These are phyloP conservation scores for Leccinum ochraceum DNA, from an alignment of 768 basidiomycete genomes.

Conservation along the genomic window DNA sequence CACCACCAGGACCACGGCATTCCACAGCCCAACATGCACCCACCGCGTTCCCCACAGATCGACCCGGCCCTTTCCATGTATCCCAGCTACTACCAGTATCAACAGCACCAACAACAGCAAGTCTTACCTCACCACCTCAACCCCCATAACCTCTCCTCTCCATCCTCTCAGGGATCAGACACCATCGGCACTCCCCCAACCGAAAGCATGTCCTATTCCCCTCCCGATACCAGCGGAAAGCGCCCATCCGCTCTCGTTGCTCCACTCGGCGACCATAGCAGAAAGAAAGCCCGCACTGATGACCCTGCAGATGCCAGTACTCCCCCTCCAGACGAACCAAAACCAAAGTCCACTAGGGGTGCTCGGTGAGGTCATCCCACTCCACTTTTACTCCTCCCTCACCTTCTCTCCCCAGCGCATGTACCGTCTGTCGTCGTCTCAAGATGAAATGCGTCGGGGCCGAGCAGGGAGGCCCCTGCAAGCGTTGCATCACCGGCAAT, in stretches of 20 bases:
- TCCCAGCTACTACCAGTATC: conserved; percentile 60
- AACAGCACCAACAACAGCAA: conserved; percentile 46
- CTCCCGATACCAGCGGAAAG: conserved; percentile 62
- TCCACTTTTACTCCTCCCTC: conserved; percentile 3
- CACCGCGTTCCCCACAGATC: conserved; percentile 62
- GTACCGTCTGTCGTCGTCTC: conserved; percentile 86
- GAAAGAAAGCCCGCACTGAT: conserved; percentile 66
- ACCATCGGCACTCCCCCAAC: conserved; percentile 72
- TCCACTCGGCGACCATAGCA: conserved; percentile 37
- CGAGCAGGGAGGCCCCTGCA: conserved; percentile 89
- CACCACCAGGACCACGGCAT: conserved; percentile 46
- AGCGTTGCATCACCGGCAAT: conserved; percentile 73
- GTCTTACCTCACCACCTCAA: conserved; percentile 56
- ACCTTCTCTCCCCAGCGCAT: conserved; percentile 57
- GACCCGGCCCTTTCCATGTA: conserved; percentile 74
- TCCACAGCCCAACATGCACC: conserved; percentile 40
- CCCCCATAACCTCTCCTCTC: conserved; percentile 66
- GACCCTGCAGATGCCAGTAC: conserved; percentile 50
- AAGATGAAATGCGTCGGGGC: conserved; percentile 95
- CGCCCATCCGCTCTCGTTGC: conserved; percentile 54
- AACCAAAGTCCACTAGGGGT: conserved; percentile 85
- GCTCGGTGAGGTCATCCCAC: conserved; percentile 56
- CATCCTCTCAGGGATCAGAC: conserved; percentile 80
- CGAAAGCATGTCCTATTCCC: conserved; percentile 54
- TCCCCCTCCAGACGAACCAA: conserved; percentile 57